phyloP scores from a whole-genome alignment of 768 basidiomycete species.

The Kwoniella sp. region DNA sequence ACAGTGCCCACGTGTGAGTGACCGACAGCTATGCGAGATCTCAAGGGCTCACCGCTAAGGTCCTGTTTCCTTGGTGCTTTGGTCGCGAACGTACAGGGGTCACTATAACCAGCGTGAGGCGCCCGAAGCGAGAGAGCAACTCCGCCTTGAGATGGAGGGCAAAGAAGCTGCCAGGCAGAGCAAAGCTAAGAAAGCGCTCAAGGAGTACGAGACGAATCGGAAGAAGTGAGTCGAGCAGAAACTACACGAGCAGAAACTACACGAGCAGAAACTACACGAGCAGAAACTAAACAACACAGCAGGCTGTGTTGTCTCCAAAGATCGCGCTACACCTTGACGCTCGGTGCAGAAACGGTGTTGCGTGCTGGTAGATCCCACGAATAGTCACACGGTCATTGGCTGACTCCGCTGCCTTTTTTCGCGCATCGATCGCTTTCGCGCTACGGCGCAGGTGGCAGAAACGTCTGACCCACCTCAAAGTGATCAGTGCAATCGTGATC shows the following conservation, averaged over 20 bases:
- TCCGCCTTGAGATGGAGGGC: constrained; percentile 31
- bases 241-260: neutral
- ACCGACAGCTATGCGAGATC: no score
- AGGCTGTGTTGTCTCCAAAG: neutral
- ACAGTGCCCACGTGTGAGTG: constrained; percentile 49
- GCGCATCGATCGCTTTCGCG: no score
- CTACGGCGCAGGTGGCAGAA: constrained; percentile 38
- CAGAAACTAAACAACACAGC: no score
- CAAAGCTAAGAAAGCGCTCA: constrained; percentile 33
- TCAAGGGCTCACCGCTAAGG: no score
- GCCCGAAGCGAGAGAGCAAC: constrained; percentile 36
- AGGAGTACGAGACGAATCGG: constrained; percentile 30
- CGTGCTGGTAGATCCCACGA: no score
- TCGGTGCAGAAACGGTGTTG: no score
- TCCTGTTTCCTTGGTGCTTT: no score
- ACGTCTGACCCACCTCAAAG: constrained; percentile 39
- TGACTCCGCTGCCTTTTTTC: no score
- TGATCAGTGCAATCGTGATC: constrained; percentile 39
- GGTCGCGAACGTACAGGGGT: constrained; percentile 25
- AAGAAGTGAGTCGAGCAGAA: constrained; percentile 32
- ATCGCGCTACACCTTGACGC: no score
- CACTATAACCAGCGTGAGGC: constrained; percentile 46
- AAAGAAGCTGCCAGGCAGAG: constrained; percentile 33
- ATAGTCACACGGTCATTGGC: no score
- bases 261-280: no score